Percentiles rank a stretch among this genome's conserved stretches.
Evolutionary conservation across 257 asterid genomes (phyloP).

Genomic region (Dorcoceras hygrometricum): DNA sequence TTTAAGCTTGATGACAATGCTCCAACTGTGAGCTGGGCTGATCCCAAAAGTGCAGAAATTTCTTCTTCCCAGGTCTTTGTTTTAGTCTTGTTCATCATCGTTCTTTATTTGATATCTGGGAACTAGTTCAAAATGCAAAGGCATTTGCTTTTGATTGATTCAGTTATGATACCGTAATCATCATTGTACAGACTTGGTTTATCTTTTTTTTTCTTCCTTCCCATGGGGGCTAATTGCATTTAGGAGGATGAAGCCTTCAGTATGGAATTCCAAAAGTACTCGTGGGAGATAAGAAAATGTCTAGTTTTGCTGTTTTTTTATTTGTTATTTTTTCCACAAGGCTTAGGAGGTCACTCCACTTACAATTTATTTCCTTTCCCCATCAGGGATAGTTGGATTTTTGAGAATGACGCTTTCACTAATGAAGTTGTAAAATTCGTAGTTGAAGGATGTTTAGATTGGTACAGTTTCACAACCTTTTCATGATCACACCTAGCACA

Average conservation of each 20-base stretch:
- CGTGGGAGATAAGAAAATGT: too few relatives aligned
- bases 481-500: background rate
- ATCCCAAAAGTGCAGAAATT: constrained; percentile 80
- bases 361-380: background rate
- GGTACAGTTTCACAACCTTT: background rate
- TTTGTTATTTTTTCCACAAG: background rate
- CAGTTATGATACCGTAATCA: constrained; percentile 7
- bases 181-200: background rate
- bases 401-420: background rate
- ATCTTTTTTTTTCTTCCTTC: background rate
- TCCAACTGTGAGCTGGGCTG: constrained; percentile 99
- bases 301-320: background rate
- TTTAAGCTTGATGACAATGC: constrained; percentile 87
- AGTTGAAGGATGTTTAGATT: background rate
- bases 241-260: too few relatives aligned
- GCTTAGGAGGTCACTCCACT: background rate
- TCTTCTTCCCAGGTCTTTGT: constrained; percentile 73
- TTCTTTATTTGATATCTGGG: background rate
- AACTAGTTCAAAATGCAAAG: background rate
- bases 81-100: constrained; percentile 10
- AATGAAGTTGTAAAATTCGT: too few relatives aligned
- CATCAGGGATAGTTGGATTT: background rate
- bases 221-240: background rate
- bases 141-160: constrained; percentile 3
- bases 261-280: too few relatives aligned